phyloP scores from a whole-genome alignment of 371 early-diverging fungal genomes.

The Mucor circinelloides region DNA sequence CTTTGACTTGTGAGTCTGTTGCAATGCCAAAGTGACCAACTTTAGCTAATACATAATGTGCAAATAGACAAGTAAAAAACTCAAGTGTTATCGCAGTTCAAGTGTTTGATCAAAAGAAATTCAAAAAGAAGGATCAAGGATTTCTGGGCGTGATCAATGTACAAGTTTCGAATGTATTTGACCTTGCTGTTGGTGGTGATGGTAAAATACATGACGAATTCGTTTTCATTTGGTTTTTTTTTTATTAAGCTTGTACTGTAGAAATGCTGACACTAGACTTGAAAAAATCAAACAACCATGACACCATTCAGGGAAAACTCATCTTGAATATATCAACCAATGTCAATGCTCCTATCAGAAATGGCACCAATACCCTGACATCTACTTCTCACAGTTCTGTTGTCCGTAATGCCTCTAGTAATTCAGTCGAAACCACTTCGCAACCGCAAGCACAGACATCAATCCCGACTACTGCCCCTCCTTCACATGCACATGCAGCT shows the following conservation, averaged over 20 bases:
- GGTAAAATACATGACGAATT: slow-evolving; percentile 42
- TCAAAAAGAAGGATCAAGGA: slow-evolving; percentile 93
- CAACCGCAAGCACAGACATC: neutral
- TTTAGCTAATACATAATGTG: neutral
- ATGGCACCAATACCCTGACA: slow-evolving; percentile 49
- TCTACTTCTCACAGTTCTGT: neutral
- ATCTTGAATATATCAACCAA: slow-evolving; percentile 73
- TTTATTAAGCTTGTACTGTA: slow-evolving; percentile 22
- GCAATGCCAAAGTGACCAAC: neutral
- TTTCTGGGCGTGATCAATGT: slow-evolving; percentile 94
- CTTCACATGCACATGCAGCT: slow-evolving; percentile 11
- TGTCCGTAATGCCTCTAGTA: neutral
- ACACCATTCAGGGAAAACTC: slow-evolving; percentile 86
- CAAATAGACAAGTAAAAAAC: slow-evolving; percentile 68
- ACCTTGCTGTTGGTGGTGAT: slow-evolving; percentile 72
- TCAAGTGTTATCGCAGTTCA: slow-evolving; percentile 89
- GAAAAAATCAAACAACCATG: slow-evolving; percentile 81
- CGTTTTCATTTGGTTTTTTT: neutral
- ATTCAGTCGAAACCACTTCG: neutral
- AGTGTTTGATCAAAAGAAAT: slow-evolving; percentile 96
- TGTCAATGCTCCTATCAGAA: slow-evolving; percentile 47
- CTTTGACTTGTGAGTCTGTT: slow-evolving; percentile 60
- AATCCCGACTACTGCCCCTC: slow-evolving; percentile 4
- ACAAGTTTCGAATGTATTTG: slow-evolving; percentile 81
- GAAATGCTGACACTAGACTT: slow-evolving; percentile 89